These are phyloP conservation scores for Teratosphaeriaceae sp. DNA, from an alignment of 2,329 filamentous ascomycete species.

Conservation along the genomic window DNA sequence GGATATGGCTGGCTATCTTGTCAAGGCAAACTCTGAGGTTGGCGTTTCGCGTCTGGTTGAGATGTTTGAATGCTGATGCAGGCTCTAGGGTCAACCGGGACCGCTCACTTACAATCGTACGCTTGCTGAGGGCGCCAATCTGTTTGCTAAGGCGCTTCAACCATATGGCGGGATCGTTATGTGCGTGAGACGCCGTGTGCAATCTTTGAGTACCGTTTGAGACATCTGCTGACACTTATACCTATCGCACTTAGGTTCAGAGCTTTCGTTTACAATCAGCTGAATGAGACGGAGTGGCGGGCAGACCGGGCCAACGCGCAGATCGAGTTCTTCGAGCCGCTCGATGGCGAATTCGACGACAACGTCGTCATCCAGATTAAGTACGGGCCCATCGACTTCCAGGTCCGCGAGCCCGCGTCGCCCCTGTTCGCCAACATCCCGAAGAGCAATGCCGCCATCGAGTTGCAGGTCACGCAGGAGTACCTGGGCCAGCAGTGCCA, in stretches of 20 bases:
- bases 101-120: slow-evolving; percentile 65
- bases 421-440: slow-evolving; percentile 54
- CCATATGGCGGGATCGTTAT: slow-evolving; percentile 58
- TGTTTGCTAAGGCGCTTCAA: slow-evolving; percentile 56
- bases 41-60: slow-evolving; percentile 48
- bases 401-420: slow-evolving; percentile 60
- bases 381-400: slow-evolving; percentile 68
- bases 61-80: background rate
- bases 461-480: slow-evolving; percentile 62
- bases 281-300: slow-evolving; percentile 56
- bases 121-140: slow-evolving; percentile 59
- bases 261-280: slow-evolving; percentile 62
- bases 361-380: slow-evolving; percentile 70
- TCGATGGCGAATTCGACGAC: slow-evolving; percentile 61
- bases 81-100: slow-evolving; percentile 53
- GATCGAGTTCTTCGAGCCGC: slow-evolving; percentile 57
- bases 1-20: slow-evolving; percentile 61
- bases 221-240: too few relatives aligned
- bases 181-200: too few relatives aligned
- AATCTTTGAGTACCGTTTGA: too few relatives aligned
- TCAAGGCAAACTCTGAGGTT: slow-evolving; percentile 64
- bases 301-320: slow-evolving; percentile 64
- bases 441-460: slow-evolving; percentile 49
- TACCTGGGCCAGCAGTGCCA: slow-evolving; percentile 67
- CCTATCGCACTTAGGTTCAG: too few relatives aligned